Conservation (phyloP, 2,329 filamentous ascomycete genomes). For the Neopestalotiopsis rosae region DNA sequence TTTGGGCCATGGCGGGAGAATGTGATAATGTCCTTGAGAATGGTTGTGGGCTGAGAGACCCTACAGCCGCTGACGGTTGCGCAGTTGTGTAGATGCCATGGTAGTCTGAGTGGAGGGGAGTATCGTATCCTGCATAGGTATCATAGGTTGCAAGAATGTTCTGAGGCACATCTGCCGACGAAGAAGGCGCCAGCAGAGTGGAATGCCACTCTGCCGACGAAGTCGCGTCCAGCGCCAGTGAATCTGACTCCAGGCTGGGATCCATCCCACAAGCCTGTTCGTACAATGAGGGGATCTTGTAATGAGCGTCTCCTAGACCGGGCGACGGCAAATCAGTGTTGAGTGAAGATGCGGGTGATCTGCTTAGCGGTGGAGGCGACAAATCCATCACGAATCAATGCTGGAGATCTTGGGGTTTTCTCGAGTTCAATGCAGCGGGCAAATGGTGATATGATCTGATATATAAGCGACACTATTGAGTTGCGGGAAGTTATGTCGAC, state of each 20-base stretch:
- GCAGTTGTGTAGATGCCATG: slow-evolving; percentile 50
- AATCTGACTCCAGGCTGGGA: slow-evolving; percentile 42
- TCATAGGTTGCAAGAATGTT: slow-evolving; percentile 57
- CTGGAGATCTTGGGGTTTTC: background rate
- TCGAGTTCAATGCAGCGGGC: background rate
- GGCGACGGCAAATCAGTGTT: slow-evolving; percentile 55
- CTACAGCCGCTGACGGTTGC: slow-evolving; percentile 37
- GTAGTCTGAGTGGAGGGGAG: slow-evolving; percentile 47
- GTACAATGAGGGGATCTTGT: slow-evolving; percentile 49
- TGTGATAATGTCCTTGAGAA: slow-evolving; percentile 36
- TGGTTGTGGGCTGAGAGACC: slow-evolving; percentile 32
- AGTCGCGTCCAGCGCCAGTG: slow-evolving; percentile 46
- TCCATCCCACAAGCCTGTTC: slow-evolving; percentile 46
- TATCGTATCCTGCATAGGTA: slow-evolving; percentile 53
- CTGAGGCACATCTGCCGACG: slow-evolving; percentile 45
- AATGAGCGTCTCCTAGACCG: slow-evolving; percentile 47
- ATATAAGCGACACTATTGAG: background rate
- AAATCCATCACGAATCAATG: slow-evolving; percentile 49
- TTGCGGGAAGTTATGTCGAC: background rate
- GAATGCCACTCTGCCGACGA: slow-evolving; percentile 51
- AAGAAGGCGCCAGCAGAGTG: slow-evolving; percentile 44
- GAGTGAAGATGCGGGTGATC: slow-evolving; percentile 48
- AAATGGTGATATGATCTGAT: slow-evolving; percentile 11
- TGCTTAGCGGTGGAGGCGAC: slow-evolving; percentile 53
- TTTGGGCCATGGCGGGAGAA: slow-evolving; percentile 37